Evolutionary conservation across 768 basidiomycete species (phyloP), one percentile per base, ranked within the genome.

Genomic region (Phanerodontia chrysosporium): DNA sequence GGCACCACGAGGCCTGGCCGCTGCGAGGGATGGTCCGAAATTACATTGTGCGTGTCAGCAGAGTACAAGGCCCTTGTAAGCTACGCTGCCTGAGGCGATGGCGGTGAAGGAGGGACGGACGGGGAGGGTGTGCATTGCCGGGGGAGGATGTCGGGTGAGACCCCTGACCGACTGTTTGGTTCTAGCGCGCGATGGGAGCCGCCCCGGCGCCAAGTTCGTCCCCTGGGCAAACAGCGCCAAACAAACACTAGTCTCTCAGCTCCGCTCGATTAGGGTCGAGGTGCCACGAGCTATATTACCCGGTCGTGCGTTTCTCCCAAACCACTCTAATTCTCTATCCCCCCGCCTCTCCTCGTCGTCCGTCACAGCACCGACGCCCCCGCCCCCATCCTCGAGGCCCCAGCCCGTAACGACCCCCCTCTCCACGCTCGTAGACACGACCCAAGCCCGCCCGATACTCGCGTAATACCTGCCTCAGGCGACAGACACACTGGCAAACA

Each of bases 311-410:
- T 48, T 57, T 48, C 55, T 21, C 32, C 32, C 51, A n/a, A n/a
- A 35, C 51, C 48, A 45, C 36, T 45, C 51, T 55, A 44, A 29
- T 46, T 57, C 55, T 3, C 22, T 25, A 57, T 57, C 45, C 45
- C 55, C 55, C 55, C 30, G n/a, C 54, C 45, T 29, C 14, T 16
- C 55, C 16, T 57, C 55, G 55, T 29, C 55, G 55, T 35, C 30
- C 45, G 48, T 32, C 55, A 57, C 55, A 57, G 55, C 45, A 45
- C 55, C 55, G 55, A 57, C 55, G 55, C 45, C 27, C 55, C 55
- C 29, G 24, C 18, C 42, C 39, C 10, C 28, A 42, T 10, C 42
- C 16, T 16, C 24, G 18, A 49, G 49, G 25, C 21, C 49, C 22
- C 16, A 10, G 45, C 49, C 12, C 49, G 25, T 49, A 6, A 18